Conservation (phyloP, 192 early-diverging fungal species). For the Coemansia sp. region DNA sequence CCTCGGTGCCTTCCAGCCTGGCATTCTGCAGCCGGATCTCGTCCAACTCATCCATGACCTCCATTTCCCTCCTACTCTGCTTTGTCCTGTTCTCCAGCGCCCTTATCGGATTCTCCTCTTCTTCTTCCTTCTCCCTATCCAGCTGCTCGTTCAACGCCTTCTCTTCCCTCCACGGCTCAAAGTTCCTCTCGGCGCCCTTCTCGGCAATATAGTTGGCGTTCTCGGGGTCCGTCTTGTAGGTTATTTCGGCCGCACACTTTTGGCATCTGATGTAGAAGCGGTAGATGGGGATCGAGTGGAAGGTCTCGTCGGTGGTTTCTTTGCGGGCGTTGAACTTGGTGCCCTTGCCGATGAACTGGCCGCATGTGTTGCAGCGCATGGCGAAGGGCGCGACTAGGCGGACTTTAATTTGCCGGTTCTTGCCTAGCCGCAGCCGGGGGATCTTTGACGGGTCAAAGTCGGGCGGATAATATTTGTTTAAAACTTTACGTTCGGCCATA, state of each 20-base stretch:
- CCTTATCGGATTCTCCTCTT: conserved; percentile 91
- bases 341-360: conserved; percentile 95
- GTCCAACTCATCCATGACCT: conserved; percentile 93
- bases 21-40: conserved; percentile 92
- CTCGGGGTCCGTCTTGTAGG: conserved; percentile 96
- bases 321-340: conserved; percentile 99
- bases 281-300: conserved; percentile 70
- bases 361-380: conserved; percentile 95
- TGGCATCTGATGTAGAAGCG: conserved; percentile 89
- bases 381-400: conserved; percentile 98
- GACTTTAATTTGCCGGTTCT: conserved; percentile 89
- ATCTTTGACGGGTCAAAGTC: conserved; percentile 97
- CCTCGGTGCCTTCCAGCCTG: neutral
- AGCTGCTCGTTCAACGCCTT: conserved; percentile 60
- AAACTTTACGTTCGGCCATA: conserved; percentile 91
- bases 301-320: conserved; percentile 64
- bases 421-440: conserved; percentile 75
- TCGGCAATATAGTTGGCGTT: conserved; percentile 95
- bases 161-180: conserved; percentile 89
- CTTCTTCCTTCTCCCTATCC: conserved; percentile 61
- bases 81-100: conserved; percentile 91
- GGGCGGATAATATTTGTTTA: conserved; percentile 96
- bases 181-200: conserved; percentile 87
- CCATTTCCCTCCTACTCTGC: conserved; percentile 96
- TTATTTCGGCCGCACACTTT: conserved; percentile 93